Percentiles rank a stretch among this genome's conserved stretches.
phyloP scores from a whole-genome alignment of 345 rosid species.

The Linum trigynum region DNA sequence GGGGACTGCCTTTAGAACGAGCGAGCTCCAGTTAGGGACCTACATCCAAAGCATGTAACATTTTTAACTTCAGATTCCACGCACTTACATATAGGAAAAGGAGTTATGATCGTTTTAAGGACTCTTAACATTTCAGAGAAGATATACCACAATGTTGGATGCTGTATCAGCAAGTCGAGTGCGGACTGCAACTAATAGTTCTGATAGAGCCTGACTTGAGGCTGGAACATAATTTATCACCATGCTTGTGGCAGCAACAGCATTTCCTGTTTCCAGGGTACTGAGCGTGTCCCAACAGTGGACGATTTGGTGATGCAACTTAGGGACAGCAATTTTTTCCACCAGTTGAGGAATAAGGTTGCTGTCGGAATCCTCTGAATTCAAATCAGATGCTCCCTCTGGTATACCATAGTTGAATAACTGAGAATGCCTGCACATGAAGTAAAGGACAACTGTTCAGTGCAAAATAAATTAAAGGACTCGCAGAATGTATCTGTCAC shows the following conservation, averaged over 20 bases:
- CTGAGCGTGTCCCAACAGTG: constrained; percentile 93
- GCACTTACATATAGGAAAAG: too few species aligned
- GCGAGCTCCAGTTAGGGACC: constrained; percentile 93
- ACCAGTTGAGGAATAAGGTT: constrained; percentile 81
- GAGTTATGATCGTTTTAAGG: too few species aligned
- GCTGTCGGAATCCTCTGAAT: constrained; percentile 68
- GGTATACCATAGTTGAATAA: constrained; percentile 73
- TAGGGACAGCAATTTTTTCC: constrained; percentile 80
- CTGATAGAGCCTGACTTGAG: constrained; percentile 62
- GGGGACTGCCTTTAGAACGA: constrained; percentile 77
- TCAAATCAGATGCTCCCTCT: constrained; percentile 52
- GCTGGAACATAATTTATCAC: constrained; percentile 66
- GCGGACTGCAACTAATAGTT: constrained; percentile 46
- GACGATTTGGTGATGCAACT: constrained; percentile 70
- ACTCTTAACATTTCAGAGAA: background rate
- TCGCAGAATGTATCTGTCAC: too few species aligned
- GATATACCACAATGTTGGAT: constrained; percentile 39
- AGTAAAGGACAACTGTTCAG: background rate
- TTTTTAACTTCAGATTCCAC: background rate
- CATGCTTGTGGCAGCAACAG: constrained; percentile 76
- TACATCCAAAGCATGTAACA: constrained; percentile 2
- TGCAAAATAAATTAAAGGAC: background rate
- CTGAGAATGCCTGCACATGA: constrained; percentile 63
- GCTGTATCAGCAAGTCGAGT: constrained; percentile 74
- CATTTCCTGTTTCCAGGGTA: constrained; percentile 60